A percentile compares a stretch with the other conserved stretches of the same genome.
Evolutionary conservation across 2,329 filamentous ascomycete genomes (phyloP).

Genomic region (Pseudogymnoascus destructans): DNA sequence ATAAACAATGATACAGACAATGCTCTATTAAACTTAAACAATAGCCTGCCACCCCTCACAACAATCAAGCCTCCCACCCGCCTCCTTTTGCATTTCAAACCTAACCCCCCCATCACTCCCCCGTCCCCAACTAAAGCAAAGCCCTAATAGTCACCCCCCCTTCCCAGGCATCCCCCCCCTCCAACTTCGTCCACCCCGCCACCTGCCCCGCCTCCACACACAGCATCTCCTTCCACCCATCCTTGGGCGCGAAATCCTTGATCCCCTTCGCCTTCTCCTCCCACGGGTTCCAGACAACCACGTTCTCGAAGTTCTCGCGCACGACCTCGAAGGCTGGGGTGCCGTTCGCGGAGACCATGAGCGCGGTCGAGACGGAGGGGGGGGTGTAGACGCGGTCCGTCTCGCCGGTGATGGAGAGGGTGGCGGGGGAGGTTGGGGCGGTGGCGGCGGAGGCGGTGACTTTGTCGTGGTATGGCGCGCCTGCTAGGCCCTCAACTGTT

Average conservation of each 20-base stretch:
- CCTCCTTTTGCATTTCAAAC: neutral
- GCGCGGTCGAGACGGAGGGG: slow-evolving; percentile 42
- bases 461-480: slow-evolving; percentile 73
- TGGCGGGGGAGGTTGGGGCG: slow-evolving; percentile 50
- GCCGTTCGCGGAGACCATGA: slow-evolving; percentile 50
- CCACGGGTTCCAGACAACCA: slow-evolving; percentile 98
- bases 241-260: slow-evolving; percentile 76
- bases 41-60: neutral
- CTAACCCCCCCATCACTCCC: neutral
- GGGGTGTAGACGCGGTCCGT: slow-evolving; percentile 82
- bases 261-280: slow-evolving; percentile 69
- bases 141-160: slow-evolving; percentile 43
- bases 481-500: slow-evolving; percentile 61
- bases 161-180: slow-evolving; percentile 59
- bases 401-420: slow-evolving; percentile 48
- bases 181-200: slow-evolving; percentile 67
- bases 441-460: slow-evolving; percentile 42
- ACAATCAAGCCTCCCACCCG: neutral
- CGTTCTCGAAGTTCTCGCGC: slow-evolving; percentile 73
- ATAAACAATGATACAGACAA: slow-evolving; percentile 5
- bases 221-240: slow-evolving; percentile 85
- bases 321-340: slow-evolving; percentile 58
- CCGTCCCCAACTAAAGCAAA: slow-evolving; percentile 1
- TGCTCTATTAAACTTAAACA: slow-evolving; percentile 3
- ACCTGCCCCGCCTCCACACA: slow-evolving; percentile 88